Evolutionary conservation across 306 rosid species (phyloP), one percentile per base, ranked within the genome.

Genomic region (Acacia confusa): DNA sequence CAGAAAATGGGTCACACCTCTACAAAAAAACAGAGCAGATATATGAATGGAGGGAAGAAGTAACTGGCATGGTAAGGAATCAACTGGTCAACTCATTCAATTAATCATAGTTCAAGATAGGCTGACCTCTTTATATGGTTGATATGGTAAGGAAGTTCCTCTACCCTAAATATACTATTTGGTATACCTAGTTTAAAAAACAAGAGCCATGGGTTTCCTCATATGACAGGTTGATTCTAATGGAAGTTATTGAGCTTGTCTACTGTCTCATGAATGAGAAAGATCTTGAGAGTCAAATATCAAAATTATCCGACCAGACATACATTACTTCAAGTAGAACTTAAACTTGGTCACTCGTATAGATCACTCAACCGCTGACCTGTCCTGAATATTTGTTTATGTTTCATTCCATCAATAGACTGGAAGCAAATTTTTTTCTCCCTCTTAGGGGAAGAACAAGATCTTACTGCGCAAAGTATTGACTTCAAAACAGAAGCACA

Each of bases 1-100:
- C 98, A 0, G 99, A 91, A 88, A 88, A 96, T 74, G 96, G 97
- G 70, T 96, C 97, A 45, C 99, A 96, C 75, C 89, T 96, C 98
- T 96, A 55, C 13, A 74, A 76, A 70, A 58, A 38, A 84, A 70
- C 32, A 52, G 78, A 86, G 68, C 32, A 71, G 25, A 52, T 27
- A 57, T 71, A 86, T 65, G 30, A 85, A 73, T 58, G 20, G 53
- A 82, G 41, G 76, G 24, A 24, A 65, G 45, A 76, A 82, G 34
- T 15, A 32, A 58, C 13, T 11, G n/a, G 45, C 47, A 57, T 24
- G 34, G 20, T 80, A 28, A 38, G 40, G 44, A 75, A 7, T 44
- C 25, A 74, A 83, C 15, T 24, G 7, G 38, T 80, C 81, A 55
- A 11, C 30, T 25, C 13, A 12, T 60, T 60, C 28, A 36, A 60